phyloP scores from a whole-genome alignment of 176 grass and related monocot species.

The Rhynchospora pubera region DNA sequence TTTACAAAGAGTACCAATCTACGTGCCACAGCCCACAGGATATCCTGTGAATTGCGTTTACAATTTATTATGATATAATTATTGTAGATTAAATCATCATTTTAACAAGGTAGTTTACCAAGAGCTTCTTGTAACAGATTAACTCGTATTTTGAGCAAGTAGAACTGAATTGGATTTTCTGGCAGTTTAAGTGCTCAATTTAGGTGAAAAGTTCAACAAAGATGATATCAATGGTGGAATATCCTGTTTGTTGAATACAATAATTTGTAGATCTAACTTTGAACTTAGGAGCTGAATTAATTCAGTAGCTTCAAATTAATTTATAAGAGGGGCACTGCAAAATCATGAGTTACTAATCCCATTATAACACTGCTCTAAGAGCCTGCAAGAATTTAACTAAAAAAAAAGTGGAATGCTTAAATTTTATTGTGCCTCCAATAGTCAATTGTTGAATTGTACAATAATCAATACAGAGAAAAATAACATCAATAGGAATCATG shows the following conservation, averaged over 20 bases:
- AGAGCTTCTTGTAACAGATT: no score
- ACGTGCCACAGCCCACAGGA: no score
- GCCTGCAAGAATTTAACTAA: no score
- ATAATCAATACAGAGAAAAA: background rate
- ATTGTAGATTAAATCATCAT: no score
- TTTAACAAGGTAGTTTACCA: no score
- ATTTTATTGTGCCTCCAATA: background rate
- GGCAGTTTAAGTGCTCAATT: background rate
- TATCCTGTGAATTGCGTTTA: no score
- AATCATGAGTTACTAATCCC: background rate
- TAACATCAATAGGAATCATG: background rate
- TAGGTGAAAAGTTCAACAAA: background rate
- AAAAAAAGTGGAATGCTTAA: background rate
- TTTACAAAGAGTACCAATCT: no score
- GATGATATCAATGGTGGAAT: background rate
- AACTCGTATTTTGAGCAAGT: background rate
- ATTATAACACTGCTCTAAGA: background rate
- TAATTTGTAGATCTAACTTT: no score
- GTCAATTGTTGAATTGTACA: background rate
- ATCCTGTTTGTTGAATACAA: background rate
- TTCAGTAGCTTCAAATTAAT: no score
- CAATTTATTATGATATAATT: no score
- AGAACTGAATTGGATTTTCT: background rate
- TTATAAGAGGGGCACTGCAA: no score
- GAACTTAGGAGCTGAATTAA: background rate